These are phyloP conservation scores for Thermomyces lanuginosus DNA, from an alignment of 2,329 filamentous ascomycete genomes.

Conservation along the genomic window DNA sequence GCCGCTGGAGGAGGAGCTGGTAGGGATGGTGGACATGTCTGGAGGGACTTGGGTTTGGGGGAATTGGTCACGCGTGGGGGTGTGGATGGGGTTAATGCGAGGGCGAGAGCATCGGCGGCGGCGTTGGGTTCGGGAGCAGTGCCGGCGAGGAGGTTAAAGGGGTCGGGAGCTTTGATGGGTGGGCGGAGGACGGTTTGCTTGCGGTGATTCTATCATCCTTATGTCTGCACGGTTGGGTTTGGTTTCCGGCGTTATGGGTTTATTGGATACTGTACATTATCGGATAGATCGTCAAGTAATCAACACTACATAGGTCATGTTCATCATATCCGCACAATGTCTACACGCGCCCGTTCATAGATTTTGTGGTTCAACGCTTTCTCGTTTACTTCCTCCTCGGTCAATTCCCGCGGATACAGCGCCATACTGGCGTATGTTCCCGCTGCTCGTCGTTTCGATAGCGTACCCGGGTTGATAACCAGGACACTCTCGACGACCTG, in stretches of 20 bases:
- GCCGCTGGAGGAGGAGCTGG: too few species aligned
- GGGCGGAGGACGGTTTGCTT: constrained; percentile 23
- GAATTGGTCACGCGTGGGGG: constrained; percentile 28
- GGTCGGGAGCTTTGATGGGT: constrained; percentile 21
- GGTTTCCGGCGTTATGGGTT: neutral
- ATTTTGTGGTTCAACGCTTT: constrained; percentile 55
- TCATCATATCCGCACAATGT: constrained; percentile 59
- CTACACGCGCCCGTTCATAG: constrained; percentile 69
- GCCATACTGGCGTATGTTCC: constrained; percentile 75
- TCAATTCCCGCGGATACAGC: constrained; percentile 48
- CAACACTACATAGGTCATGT: neutral
- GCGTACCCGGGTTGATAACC: constrained; percentile 73
- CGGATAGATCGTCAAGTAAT: neutral
- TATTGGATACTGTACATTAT: neutral
- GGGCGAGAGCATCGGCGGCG: constrained; percentile 1
- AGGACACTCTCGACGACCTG: constrained; percentile 84
- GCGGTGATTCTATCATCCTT: constrained; percentile 10
- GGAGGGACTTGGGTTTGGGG: constrained; percentile 43
- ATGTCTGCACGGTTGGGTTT: neutral
- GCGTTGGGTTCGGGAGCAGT: constrained; percentile 1
- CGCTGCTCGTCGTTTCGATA: constrained; percentile 69
- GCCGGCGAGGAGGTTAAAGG: constrained; percentile 12
- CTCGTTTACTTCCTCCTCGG: constrained; percentile 40
- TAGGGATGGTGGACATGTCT: too few species aligned
- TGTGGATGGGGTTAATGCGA: constrained; percentile 8